phyloP scores from a whole-genome alignment of 768 basidiomycete genomes.

The Termitomyces sp. region DNA sequence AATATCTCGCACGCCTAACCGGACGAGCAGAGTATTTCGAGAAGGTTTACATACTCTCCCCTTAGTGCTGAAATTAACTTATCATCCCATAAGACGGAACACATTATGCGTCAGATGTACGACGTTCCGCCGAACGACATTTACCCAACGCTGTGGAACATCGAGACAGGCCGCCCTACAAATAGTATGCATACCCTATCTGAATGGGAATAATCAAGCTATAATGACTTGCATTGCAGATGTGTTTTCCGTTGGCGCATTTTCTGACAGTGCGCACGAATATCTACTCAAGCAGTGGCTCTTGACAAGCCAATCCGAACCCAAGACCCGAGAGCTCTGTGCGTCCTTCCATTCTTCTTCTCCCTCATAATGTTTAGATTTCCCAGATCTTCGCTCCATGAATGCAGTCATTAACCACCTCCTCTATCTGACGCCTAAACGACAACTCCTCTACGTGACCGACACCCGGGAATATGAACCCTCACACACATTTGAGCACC shows the following conservation, averaged over 20 bases:
- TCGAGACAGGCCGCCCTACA: slow-evolving; percentile 35
- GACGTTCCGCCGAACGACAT: slow-evolving; percentile 43
- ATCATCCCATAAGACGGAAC: slow-evolving; percentile 34
- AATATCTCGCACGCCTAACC: slow-evolving; percentile 78
- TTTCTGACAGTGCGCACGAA: slow-evolving; percentile 64
- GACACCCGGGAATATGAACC: slow-evolving; percentile 32
- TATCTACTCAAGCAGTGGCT: slow-evolving; percentile 69
- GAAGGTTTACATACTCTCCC: slow-evolving; percentile 22
- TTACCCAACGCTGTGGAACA: slow-evolving; percentile 50
- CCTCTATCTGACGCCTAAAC: slow-evolving; percentile 46
- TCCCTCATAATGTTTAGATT: slow-evolving; percentile 20
- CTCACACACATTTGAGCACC: slow-evolving; percentile 50
- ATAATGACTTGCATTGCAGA: slow-evolving; percentile 20
- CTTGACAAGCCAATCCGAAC: slow-evolving; percentile 49
- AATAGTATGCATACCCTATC: slow-evolving; percentile 31
- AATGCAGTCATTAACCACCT: slow-evolving; percentile 48
- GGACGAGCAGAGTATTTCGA: slow-evolving; percentile 59
- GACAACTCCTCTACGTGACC: slow-evolving; percentile 54
- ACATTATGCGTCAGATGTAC: slow-evolving; percentile 45
- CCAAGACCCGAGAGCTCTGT: slow-evolving; percentile 53
- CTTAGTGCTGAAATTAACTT: neutral
- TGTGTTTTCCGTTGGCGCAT: slow-evolving; percentile 47
- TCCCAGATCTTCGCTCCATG: slow-evolving; percentile 40
- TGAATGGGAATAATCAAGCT: neutral
- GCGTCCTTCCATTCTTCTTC: slow-evolving; percentile 29